Conservation (phyloP, 257 asterid species). For the Primulina huaijiensis region DNA sequence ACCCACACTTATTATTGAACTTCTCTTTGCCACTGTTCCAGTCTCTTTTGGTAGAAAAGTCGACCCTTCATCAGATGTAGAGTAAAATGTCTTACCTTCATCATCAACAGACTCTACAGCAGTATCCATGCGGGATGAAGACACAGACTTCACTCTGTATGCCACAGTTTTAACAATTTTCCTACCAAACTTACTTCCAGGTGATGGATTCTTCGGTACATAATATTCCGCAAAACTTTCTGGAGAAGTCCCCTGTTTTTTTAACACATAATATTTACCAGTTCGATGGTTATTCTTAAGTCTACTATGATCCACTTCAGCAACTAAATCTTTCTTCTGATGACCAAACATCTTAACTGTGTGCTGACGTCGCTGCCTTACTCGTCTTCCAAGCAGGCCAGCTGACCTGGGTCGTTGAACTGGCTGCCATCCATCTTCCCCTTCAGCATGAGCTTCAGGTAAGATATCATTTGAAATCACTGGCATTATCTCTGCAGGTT, state of each 20-base stretch:
- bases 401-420: slow-evolving; percentile 89
- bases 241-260: slow-evolving; percentile 57
- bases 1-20: slow-evolving; percentile 79
- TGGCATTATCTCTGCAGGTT: slow-evolving; percentile 32
- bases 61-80: slow-evolving; percentile 44
- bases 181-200: slow-evolving; percentile 67
- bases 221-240: slow-evolving; percentile 77
- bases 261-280: slow-evolving; percentile 59
- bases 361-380: slow-evolving; percentile 73
- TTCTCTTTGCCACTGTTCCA: slow-evolving; percentile 47
- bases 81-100: slow-evolving; percentile 43
- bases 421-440: slow-evolving; percentile 97
- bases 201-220: slow-evolving; percentile 65
- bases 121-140: slow-evolving; percentile 50
- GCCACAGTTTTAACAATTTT: slow-evolving; percentile 70
- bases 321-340: slow-evolving; percentile 63
- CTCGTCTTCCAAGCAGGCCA: slow-evolving; percentile 59
- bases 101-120: slow-evolving; percentile 37
- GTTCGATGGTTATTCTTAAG: slow-evolving; percentile 59
- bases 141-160: slow-evolving; percentile 77
- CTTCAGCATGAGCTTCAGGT: slow-evolving; percentile 66
- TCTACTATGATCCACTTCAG: slow-evolving; percentile 60
- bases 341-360: slow-evolving; percentile 51
- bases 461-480: slow-evolving; percentile 39
- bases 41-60: slow-evolving; percentile 50